phyloP scores from a whole-genome alignment of 148 eudicot genomes.

The Mesembryanthemum crystallinum region DNA sequence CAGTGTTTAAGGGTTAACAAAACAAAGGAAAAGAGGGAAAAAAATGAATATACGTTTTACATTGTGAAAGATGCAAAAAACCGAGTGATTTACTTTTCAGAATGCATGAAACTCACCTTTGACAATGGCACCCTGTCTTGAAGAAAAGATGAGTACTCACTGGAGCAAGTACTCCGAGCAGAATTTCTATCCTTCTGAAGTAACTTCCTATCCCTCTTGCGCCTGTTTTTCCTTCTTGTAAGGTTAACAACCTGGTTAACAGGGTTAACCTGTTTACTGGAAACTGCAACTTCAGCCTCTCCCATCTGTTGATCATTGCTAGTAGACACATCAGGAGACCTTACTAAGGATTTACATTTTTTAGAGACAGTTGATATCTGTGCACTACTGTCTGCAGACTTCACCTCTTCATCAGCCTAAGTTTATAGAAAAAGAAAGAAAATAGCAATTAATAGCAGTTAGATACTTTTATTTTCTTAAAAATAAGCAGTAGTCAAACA shows the following conservation, averaged over 20 bases:
- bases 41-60: background rate
- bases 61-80: background rate
- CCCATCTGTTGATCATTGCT: conserved; percentile 26
- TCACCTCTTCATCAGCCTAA: conserved; percentile 27
- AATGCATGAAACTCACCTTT: conserved; percentile 25
- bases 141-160: conserved; percentile 15
- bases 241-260: conserved; percentile 19
- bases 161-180: conserved; percentile 13
- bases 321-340: conserved; percentile 34
- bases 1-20: background rate
- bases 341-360: conserved; percentile 23
- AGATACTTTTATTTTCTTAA: too few species aligned
- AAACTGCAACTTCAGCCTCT: conserved; percentile 32
- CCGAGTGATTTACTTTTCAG: background rate
- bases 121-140: conserved; percentile 17
- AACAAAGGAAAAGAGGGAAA: background rate
- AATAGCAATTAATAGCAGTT: background rate
- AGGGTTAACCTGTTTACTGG: conserved; percentile 22
- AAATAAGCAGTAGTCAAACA: too few species aligned
- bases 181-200: conserved; percentile 21
- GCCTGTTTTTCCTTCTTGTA: conserved; percentile 25
- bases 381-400: conserved; percentile 28
- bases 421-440: conserved; percentile 15
- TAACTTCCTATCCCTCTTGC: conserved; percentile 27
- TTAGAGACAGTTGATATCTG: conserved; percentile 16